phyloP scores from a whole-genome alignment of 208 protist species.

The Trypanosoma platydactyli region DNA sequence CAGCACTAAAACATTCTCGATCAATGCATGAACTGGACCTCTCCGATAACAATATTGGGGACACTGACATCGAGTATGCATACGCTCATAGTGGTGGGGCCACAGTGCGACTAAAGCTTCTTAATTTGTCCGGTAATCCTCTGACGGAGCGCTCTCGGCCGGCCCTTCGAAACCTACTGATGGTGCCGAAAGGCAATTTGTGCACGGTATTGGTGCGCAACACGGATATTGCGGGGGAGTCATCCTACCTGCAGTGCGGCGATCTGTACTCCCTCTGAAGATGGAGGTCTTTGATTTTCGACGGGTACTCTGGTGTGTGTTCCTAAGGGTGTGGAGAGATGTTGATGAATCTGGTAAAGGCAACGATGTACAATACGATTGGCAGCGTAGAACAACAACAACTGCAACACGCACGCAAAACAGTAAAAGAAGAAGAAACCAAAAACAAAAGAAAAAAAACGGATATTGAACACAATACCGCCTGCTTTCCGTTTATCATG shows the following conservation, averaged over 20 bases:
- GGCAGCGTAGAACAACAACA: no score
- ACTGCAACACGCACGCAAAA: no score
- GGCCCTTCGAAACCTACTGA: constrained; percentile 39
- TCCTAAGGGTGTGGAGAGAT: constrained; percentile 27
- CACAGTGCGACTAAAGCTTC: constrained; percentile 36
- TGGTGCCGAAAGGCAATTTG: constrained; percentile 26
- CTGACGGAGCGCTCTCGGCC: constrained; percentile 32
- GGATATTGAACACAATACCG: no score
- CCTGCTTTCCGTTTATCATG: no score
- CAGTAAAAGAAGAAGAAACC: no score
- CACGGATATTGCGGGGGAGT: constrained; percentile 42
- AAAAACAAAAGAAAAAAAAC: no score
- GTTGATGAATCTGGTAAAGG: no score
- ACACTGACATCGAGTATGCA: constrained; percentile 46
- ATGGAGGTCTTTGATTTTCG: constrained; percentile 19
- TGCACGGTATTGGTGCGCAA: constrained; percentile 55
- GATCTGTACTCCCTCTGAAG: constrained; percentile 7
- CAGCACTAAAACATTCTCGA: constrained; percentile 35
- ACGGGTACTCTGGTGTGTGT: not conserved
- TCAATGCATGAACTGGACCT: constrained; percentile 64
- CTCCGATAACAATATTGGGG: constrained; percentile 60
- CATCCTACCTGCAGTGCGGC: constrained; percentile 15
- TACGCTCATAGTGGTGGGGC: constrained; percentile 38
- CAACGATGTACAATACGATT: no score
- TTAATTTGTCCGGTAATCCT: constrained; percentile 59